Evolutionary conservation across 345 rosid genomes (phyloP).

Genomic region (Gynandropsis gynandra): DNA sequence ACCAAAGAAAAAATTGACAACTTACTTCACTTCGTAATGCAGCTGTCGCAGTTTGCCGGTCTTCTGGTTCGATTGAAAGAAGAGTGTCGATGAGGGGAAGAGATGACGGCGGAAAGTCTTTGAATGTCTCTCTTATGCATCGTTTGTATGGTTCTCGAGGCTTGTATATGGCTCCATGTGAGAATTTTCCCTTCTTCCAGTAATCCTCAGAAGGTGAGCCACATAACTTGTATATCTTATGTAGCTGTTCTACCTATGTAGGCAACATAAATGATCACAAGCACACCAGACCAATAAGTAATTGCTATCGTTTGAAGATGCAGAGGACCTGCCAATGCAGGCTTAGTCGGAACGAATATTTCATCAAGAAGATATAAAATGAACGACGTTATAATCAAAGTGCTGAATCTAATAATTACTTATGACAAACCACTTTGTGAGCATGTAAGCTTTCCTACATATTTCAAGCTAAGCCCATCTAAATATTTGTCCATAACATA

Average conservation of each 20-base stretch:
- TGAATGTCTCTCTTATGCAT: constrained; percentile 69
- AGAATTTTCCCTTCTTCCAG: constrained; percentile 83
- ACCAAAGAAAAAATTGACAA: constrained; percentile 16
- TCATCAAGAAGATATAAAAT: background rate
- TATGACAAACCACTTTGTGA: too few relatives aligned
- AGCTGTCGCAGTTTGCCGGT: constrained; percentile 25
- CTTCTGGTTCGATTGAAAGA: constrained; percentile 78
- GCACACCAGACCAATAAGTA: background rate
- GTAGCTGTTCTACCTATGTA: constrained; percentile 87
- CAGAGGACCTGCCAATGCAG: background rate
- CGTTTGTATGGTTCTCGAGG: constrained; percentile 92
- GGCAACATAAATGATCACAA: constrained; percentile 1
- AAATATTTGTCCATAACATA: too few relatives aligned
- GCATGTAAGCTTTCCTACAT: too few relatives aligned
- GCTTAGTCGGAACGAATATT: too few relatives aligned
- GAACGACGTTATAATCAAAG: too few relatives aligned
- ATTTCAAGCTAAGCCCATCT: too few relatives aligned
- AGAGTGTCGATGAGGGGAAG: constrained; percentile 73
- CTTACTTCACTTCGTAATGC: constrained; percentile 34
- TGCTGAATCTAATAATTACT: too few relatives aligned
- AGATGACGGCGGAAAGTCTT: constrained; percentile 73
- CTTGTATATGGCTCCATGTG: constrained; percentile 80
- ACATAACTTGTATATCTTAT: constrained; percentile 91
- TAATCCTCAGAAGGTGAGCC: constrained; percentile 92
- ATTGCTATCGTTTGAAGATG: background rate